Conservation (phyloP, 2,329 filamentous ascomycete genomes). For the Penicillium sp. region DNA sequence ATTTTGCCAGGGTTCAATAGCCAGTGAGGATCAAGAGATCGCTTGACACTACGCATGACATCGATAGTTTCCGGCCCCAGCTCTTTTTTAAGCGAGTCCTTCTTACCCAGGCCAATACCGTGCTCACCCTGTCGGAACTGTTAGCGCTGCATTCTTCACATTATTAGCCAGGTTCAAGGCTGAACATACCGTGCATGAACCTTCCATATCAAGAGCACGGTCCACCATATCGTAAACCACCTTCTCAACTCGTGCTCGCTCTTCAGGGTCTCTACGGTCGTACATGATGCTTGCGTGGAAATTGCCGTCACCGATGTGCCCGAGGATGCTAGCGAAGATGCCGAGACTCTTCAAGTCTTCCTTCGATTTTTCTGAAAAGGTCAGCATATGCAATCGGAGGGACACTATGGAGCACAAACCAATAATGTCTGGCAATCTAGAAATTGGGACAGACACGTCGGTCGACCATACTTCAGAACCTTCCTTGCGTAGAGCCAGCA, state of each 20-base stretch:
- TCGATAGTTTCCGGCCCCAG: constrained; percentile 73
- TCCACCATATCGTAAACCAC: constrained; percentile 88
- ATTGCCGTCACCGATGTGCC: constrained; percentile 90
- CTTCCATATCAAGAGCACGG: constrained; percentile 88
- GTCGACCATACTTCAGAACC: constrained; percentile 59
- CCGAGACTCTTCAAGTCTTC: constrained; percentile 82
- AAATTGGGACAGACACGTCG: constrained; percentile 59
- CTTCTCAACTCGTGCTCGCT: constrained; percentile 69
- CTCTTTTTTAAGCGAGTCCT: constrained; percentile 71
- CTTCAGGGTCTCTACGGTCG: constrained; percentile 62
- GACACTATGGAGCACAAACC: constrained; percentile 34
- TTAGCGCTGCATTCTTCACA: constrained; percentile 4
- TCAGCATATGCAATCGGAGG: constrained; percentile 9
- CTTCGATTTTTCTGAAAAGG: constrained; percentile 68
- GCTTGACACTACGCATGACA: constrained; percentile 80
- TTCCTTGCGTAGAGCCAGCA: constrained; percentile 53
- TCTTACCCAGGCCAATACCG: constrained; percentile 80
- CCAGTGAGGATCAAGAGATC: constrained; percentile 78
- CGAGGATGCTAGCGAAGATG: constrained; percentile 79
- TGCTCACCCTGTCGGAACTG: constrained; percentile 62
- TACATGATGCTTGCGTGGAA: constrained; percentile 94
- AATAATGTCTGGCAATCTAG: constrained; percentile 58
- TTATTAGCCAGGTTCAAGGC: not conserved
- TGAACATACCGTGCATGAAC: constrained; percentile 65
- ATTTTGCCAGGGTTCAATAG: constrained; percentile 92